These are phyloP conservation scores for Globisporangium yorkense DNA, from an alignment of 352 stramenopile genomes.

Conservation along the genomic window DNA sequence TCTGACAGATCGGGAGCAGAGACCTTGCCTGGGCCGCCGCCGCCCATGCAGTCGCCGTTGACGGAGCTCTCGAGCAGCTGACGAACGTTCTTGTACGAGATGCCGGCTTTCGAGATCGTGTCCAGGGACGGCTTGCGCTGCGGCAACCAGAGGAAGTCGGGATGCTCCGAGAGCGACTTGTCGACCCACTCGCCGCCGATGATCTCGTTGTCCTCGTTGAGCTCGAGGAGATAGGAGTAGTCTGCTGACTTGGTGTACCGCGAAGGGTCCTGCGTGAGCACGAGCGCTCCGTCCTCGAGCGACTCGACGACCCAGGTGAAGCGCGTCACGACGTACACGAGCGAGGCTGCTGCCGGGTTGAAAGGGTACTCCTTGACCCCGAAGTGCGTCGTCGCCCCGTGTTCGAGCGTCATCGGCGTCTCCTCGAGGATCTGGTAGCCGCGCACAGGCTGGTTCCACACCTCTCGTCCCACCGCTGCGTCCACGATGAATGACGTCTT, in stretches of 20 bases:
- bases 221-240: conserved; percentile 12
- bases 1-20: not conserved
- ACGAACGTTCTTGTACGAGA: conserved; percentile 13
- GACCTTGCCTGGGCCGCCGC: not conserved
- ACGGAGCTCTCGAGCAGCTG: conserved; percentile 4
- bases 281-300: conserved; percentile 5
- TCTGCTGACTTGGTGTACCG: conserved; percentile 4
- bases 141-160: conserved; percentile 15
- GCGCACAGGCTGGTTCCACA: conserved; percentile 17
- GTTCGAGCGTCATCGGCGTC: not conserved
- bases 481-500: conserved; percentile 38
- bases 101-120: conserved; percentile 1
- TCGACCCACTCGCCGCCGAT: conserved; percentile 12
- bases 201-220: conserved; percentile 4
- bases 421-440: conserved; percentile 8
- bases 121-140: not conserved
- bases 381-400: conserved; percentile 5
- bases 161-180: conserved; percentile 8
- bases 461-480: conserved; percentile 25
- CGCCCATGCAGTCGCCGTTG: not conserved
- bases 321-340: conserved; percentile 11
- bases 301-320: conserved; percentile 14
- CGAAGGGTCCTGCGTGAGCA: conserved; percentile 1
- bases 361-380: conserved; percentile 13
- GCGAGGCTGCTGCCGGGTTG: conserved; percentile 6